Evolutionary conservation across 306 rosid genomes (phyloP), one percentile per base, ranked within the genome.

Genomic region (Senna siamea): DNA sequence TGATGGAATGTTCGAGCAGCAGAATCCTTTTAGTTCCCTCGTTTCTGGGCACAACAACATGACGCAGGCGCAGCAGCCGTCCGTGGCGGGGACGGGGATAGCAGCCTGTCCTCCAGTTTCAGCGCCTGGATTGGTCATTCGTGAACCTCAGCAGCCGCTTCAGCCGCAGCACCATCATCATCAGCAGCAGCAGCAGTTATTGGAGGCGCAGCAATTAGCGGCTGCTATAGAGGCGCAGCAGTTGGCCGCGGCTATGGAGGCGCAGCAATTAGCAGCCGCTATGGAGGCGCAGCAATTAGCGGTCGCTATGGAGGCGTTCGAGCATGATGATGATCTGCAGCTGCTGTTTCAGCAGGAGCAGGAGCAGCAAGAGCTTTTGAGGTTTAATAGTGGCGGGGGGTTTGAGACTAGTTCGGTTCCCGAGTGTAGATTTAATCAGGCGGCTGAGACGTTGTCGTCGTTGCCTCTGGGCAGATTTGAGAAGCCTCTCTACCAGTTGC

Each of bases 161-260:
- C n/a, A n/a, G 30, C 30, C 30, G 10, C 7, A 7, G 5, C 26
- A 22, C 7, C 57, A 9, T 41, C 47, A 41, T 9, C 47, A 9
- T 51, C 9, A 2, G 0, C 30, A 26, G 30, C 26, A 51, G 57
- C 59, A 53, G 32, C 60, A 89, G 62, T 20, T 85, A 5, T 40
- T 69, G 0, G 92, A 89, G 57, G 85, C 89, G 10, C 96, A 92
- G 32, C 97, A 85, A 4, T 19, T 89, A 58, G 81, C 81, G 0
- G 83, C 61, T 2, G 87, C 73, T 0, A 26, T 26, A 26, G 30
- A 26, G 30, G 30, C 30, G 1, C 2, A 26, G 30, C 30, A 26
- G 3, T 26, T 26, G 3, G 30, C 30, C 1, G 3, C 3, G 30
- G 30, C 30, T 26, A 26, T 26, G 30, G 30, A 26, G 30, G 30